A percentile compares a stretch with the other conserved stretches of the same genome.
Conservation (phyloP, 129 eudicot species). For the Erigeron canadensis region DNA sequence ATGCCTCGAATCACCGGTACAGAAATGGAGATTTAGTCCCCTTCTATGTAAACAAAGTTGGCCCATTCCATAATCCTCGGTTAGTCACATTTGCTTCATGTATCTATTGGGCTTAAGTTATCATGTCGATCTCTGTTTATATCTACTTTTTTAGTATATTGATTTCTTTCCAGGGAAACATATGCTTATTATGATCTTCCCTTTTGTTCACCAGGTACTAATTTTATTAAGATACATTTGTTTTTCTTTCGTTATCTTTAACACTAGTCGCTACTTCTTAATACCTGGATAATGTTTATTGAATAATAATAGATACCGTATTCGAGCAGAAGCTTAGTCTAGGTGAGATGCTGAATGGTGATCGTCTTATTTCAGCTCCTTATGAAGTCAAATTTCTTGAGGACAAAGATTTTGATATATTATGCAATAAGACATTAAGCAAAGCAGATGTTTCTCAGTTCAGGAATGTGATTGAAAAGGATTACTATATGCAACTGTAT, state of each 20-base stretch:
- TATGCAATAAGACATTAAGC: conserved; percentile 51
- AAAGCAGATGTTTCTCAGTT: conserved; percentile 47
- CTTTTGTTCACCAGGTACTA: conserved; percentile 33
- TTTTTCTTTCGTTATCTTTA: background rate
- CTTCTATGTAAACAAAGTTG: conserved; percentile 41
- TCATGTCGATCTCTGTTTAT: background rate
- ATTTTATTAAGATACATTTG: conserved; percentile 5
- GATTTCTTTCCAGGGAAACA: conserved; percentile 36
- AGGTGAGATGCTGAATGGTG: conserved; percentile 55
- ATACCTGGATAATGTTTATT: background rate
- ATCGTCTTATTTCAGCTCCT: conserved; percentile 43
- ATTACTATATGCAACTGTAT: conserved; percentile 60
- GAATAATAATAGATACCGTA: conserved; percentile 33
- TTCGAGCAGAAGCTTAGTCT: conserved; percentile 37
- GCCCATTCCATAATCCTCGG: conserved; percentile 34
- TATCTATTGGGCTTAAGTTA: background rate
- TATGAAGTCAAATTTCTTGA: conserved; percentile 34
- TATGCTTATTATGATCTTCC: conserved; percentile 42
- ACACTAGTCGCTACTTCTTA: background rate
- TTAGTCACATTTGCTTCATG: background rate
- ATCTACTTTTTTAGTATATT: background rate
- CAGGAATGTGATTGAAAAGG: conserved; percentile 39
- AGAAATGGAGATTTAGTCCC: conserved; percentile 38
- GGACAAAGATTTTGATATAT: conserved; percentile 38
- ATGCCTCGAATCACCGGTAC: conserved; percentile 40